Evolutionary conservation across 2,329 filamentous ascomycete genomes (phyloP).

Genomic region (Hortaea sp.): DNA sequence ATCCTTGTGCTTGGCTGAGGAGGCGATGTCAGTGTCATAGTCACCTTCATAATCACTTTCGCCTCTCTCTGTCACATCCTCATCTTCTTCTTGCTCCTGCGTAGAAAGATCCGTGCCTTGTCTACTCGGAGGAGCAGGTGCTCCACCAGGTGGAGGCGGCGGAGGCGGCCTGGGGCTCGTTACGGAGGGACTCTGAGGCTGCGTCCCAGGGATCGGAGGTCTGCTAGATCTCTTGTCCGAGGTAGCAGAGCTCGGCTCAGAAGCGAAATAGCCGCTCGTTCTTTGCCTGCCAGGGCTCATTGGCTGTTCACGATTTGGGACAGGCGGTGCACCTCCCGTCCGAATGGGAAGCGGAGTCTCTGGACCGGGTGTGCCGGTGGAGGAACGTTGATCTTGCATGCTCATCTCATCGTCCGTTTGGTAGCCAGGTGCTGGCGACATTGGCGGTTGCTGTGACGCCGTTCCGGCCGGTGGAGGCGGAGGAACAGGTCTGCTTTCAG

Average conservation of each 20-base stretch:
- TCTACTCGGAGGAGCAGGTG: slow-evolving; percentile 26
- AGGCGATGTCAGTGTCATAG: slow-evolving; percentile 94
- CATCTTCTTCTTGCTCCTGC: slow-evolving; percentile 3
- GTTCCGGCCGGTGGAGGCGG: slow-evolving; percentile 17
- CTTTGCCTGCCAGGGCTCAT: slow-evolving; percentile 25
- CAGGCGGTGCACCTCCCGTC: slow-evolving; percentile 25
- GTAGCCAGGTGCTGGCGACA: slow-evolving; percentile 66
- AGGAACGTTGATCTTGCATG: slow-evolving; percentile 32
- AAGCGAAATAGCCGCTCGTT: slow-evolving; percentile 29
- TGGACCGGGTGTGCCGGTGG: slow-evolving; percentile 25
- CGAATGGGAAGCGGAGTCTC: slow-evolving; percentile 21
- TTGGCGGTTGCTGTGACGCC: slow-evolving; percentile 14
- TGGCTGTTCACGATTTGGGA: slow-evolving; percentile 14
- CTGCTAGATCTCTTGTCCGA: slow-evolving; percentile 29
- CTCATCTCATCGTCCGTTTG: slow-evolving; percentile 85
- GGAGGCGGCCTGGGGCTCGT: slow-evolving; percentile 33
- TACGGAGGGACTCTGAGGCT: slow-evolving; percentile 22
- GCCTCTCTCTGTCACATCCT: slow-evolving; percentile 61
- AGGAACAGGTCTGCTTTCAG: slow-evolving; percentile 45
- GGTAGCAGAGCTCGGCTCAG: slow-evolving; percentile 25
- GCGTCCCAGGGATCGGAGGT: slow-evolving; percentile 24
- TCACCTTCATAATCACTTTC: slow-evolving; percentile 93
- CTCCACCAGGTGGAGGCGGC: slow-evolving; percentile 35
- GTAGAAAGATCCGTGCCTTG: slow-evolving; percentile 17
- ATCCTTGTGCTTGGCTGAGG: slow-evolving; percentile 89